Evolutionary conservation across 1,139 yeast genomes (phyloP).

Genomic region (Debaryomyces nepalensis): DNA sequence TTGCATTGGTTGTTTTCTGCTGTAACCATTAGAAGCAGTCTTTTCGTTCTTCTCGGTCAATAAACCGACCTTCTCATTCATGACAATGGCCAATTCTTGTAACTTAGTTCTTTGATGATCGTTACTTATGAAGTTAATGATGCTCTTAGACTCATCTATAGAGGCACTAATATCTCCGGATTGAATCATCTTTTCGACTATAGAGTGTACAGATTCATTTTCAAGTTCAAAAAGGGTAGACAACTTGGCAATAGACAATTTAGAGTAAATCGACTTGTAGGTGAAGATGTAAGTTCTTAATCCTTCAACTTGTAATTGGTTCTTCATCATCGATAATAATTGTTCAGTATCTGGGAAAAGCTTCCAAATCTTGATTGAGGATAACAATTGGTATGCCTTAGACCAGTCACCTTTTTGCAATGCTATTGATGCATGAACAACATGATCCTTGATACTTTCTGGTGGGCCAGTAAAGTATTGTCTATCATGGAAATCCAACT

Average conservation of each 20-base stretch:
- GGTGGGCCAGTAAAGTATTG: constrained; percentile 98
- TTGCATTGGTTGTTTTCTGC: constrained; percentile 42
- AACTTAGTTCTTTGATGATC: constrained; percentile 84
- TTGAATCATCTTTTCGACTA: constrained; percentile 76
- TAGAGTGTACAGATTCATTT: constrained; percentile 57
- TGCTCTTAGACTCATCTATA: constrained; percentile 62
- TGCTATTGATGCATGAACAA: constrained; percentile 90
- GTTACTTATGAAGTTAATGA: constrained; percentile 62
- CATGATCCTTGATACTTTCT: constrained; percentile 92
- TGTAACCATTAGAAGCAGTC: constrained; percentile 75
- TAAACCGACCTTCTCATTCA: constrained; percentile 85
- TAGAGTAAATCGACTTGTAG: constrained; percentile 75
- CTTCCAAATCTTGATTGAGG: constrained; percentile 86
- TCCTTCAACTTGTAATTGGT: constrained; percentile 86
- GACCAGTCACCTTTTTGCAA: constrained; percentile 92
- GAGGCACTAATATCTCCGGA: constrained; percentile 70
- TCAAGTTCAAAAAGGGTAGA: constrained; percentile 69
- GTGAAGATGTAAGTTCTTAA: constrained; percentile 88
- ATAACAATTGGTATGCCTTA: constrained; percentile 70
- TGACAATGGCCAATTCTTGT: constrained; percentile 85
- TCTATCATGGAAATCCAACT: constrained; percentile 91
- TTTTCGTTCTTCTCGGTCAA: constrained; percentile 86
- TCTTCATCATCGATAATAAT: constrained; percentile 70
- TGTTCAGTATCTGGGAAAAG: constrained; percentile 72
- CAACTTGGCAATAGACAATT: constrained; percentile 72